Evolutionary conservation across 1,139 yeast genomes (phyloP), one percentile per base, ranked within the genome.

Genomic region (Kazachstania sp.): DNA sequence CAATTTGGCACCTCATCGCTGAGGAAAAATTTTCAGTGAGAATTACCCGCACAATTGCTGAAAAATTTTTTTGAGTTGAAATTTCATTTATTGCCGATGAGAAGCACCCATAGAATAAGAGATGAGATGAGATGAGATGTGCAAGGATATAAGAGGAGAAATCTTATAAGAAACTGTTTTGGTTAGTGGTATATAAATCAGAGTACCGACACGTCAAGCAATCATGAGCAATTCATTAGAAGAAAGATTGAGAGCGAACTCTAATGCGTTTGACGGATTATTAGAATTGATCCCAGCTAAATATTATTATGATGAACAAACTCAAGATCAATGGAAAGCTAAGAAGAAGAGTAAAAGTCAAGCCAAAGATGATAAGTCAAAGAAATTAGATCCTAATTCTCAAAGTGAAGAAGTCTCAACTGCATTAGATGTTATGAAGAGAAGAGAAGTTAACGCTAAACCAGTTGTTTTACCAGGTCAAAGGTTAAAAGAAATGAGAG

Each of bases 261-360:
- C 96, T 18, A 74, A 82, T 49, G 94, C 97, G 7, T 90, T 92
- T 65, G 90, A 86, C 63, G 96, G 97, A 39, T 72, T 92, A 49
- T 71, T 92, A 52, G 86, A 97, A 20, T 72, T 92, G 63, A 88
- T 92, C 50, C 97, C 98, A 8, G 95, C 97, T 9, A 87, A 88
- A 62, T 87, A 84, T 61, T 90, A 90, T 64, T 87, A 86, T 63
- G 85, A 79, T 54, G 86, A 84, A 40, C 81, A 43, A 79, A 79
- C 54, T 3, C 81, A 83, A 60, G 83, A 83, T 49, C 97, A 90
- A 67, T 90, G 97, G 97, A 82, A 81, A 57, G 83, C 83, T 57
- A 85, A 82, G 70, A 85, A 86, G 71, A 79, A 83, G 66, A 67
- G 79, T 37, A 86, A 84, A 60, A 78, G 74, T 44, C 92, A 86